These are phyloP conservation scores for Gossypium gossypioides DNA, from an alignment of 441 rosid genomes.

Conservation along the genomic window DNA sequence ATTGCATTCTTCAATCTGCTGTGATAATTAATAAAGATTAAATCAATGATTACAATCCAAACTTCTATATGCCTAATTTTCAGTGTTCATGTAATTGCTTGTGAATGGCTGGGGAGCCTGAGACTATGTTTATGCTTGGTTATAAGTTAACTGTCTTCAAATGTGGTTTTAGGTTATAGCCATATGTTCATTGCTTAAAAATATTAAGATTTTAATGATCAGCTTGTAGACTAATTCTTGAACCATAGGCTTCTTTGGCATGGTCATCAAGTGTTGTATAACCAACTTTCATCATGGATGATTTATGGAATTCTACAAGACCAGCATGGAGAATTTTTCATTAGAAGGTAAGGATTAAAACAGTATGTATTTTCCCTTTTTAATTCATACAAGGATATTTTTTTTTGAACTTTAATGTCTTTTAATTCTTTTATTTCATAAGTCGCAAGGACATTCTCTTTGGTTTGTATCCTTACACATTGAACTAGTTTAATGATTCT, in stretches of 20 bases:
- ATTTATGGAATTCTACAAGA: conserved; percentile 95
- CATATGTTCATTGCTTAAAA: neutral
- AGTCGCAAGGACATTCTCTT: neutral
- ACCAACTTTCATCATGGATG: conserved; percentile 93
- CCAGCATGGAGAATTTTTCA: conserved; percentile 82
- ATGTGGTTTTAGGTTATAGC: neutral
- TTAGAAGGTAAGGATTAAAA: conserved; percentile 45
- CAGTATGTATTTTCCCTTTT: neutral
- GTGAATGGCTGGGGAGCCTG: neutral
- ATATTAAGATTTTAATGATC: neutral
- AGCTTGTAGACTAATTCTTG: conserved; percentile 10
- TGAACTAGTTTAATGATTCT: neutral
- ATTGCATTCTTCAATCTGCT: neutral
- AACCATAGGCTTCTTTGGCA: conserved; percentile 89
- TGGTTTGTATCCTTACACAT: neutral
- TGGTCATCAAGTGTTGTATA: conserved; percentile 87
- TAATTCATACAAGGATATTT: neutral
- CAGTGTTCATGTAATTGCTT: neutral
- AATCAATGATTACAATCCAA: neutral
- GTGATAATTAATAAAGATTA: neutral
- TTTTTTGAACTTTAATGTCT: neutral
- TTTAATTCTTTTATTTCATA: neutral
- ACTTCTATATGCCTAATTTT: neutral
- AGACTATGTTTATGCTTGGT: neutral
- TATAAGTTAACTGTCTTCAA: neutral